Evolutionary conservation across 2,329 filamentous ascomycete genomes (phyloP).

Genomic region (Aspergillus fructus): DNA sequence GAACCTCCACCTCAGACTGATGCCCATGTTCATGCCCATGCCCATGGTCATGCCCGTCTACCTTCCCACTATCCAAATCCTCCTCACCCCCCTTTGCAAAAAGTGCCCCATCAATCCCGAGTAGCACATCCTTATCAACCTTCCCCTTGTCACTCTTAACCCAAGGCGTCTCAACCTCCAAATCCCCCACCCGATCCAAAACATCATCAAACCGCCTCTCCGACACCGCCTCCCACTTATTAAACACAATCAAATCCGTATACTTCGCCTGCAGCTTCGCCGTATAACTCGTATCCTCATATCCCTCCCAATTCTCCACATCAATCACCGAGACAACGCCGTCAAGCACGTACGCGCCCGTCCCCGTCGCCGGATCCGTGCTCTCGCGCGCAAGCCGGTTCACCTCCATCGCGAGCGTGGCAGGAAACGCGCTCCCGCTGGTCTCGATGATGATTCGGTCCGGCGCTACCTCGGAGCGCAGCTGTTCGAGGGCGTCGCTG

Average conservation of each 20-base stretch:
- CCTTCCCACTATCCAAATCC: constrained; percentile 3
- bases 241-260: constrained; percentile 87
- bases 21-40: constrained; percentile 58
- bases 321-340: constrained; percentile 89
- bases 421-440: constrained; percentile 80
- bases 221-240: constrained; percentile 81
- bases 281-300: constrained; percentile 87
- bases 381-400: constrained; percentile 71
- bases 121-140: constrained; percentile 75
- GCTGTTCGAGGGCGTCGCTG: constrained; percentile 72
- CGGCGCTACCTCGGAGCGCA: constrained; percentile 61
- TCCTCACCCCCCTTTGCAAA: constrained; percentile 38
- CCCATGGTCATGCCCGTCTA: constrained; percentile 43
- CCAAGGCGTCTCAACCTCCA: constrained; percentile 77
- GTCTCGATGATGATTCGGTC: constrained; percentile 95
- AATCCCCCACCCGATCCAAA: constrained; percentile 73
- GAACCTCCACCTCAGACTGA: constrained; percentile 82
- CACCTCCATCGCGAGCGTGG: constrained; percentile 86
- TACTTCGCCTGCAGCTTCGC: constrained; percentile 84
- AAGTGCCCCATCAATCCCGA: constrained; percentile 84
- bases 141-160: constrained; percentile 81
- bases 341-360: constrained; percentile 69
- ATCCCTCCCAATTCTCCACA: constrained; percentile 92
- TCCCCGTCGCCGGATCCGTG: constrained; percentile 3
- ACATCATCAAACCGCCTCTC: constrained; percentile 76